A percentile compares a stretch with the other conserved stretches of the same genome.
These are phyloP conservation scores for Cytidiella melzeri DNA, from an alignment of 768 basidiomycete genomes.

Conservation along the genomic window DNA sequence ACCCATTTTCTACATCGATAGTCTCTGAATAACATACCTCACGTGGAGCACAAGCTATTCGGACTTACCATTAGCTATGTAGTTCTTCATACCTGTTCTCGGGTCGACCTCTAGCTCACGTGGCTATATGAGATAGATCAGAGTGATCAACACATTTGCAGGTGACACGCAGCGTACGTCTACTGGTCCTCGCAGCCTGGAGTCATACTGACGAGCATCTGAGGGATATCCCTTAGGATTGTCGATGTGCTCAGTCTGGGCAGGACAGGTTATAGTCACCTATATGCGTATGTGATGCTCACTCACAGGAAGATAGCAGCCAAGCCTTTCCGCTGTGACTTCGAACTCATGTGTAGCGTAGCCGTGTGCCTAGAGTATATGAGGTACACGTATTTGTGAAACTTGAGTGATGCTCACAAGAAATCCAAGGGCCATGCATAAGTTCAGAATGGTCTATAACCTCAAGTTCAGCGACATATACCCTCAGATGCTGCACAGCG, in stretches of 20 bases:
- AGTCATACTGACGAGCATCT: constrained; percentile 75
- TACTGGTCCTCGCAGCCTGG: constrained; percentile 74
- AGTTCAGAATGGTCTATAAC: constrained; percentile 73
- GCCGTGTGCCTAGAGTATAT: constrained; percentile 52
- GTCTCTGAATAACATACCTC: neutral
- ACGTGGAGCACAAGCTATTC: neutral
- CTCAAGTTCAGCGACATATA: too few species aligned
- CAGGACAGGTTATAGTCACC: neutral
- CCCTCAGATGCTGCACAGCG: too few species aligned
- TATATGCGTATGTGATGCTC: neutral
- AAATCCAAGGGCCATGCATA: constrained; percentile 90
- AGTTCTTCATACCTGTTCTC: constrained; percentile 90
- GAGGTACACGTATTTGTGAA: neutral
- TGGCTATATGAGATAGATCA: constrained; percentile 36
- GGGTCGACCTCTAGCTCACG: constrained; percentile 82
- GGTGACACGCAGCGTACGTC: constrained; percentile 39
- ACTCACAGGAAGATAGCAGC: constrained; percentile 75
- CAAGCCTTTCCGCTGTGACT: constrained; percentile 77
- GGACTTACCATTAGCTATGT: constrained; percentile 70
- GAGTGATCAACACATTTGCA: neutral
- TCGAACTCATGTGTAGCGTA: constrained; percentile 84
- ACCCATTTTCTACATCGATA: constrained; percentile 45
- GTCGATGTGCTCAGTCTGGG: constrained; percentile 80
- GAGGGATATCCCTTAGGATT: constrained; percentile 90
- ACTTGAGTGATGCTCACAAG: constrained; percentile 38